Conservation (phyloP, 192 early-diverging fungal genomes). For the Coemansia sp. region DNA sequence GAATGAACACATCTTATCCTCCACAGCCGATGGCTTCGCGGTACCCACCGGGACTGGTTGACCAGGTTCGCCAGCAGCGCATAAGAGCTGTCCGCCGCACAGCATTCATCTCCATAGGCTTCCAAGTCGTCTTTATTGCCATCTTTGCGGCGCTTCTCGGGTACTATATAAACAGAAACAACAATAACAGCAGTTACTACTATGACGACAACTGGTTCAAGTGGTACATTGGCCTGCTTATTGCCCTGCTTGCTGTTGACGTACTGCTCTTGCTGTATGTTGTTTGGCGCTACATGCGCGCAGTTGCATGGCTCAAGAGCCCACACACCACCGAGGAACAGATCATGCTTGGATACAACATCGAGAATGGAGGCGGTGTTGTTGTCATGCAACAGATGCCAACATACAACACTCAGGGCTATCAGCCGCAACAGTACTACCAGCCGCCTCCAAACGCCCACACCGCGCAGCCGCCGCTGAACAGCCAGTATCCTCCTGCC, state of each 20-base stretch:
- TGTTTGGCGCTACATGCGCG: slow-evolving; percentile 25
- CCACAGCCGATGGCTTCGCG: slow-evolving; percentile 16
- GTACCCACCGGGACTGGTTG: slow-evolving; percentile 24
- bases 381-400: slow-evolving; percentile 20
- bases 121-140: slow-evolving; percentile 39
- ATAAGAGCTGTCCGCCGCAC: slow-evolving; percentile 28
- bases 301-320: slow-evolving; percentile 33
- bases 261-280: slow-evolving; percentile 34
- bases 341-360: slow-evolving; percentile 35
- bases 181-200: slow-evolving; percentile 11
- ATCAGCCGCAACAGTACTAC: slow-evolving; percentile 14
- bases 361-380: slow-evolving; percentile 16
- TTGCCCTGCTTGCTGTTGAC: slow-evolving; percentile 48
- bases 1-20: slow-evolving; percentile 15
- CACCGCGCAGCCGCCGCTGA: slow-evolving; percentile 17
- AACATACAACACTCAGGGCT: slow-evolving; percentile 1
- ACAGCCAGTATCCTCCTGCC: slow-evolving; percentile 21
- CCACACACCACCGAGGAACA: slow-evolving; percentile 33
- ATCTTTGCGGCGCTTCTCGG: slow-evolving; percentile 39
- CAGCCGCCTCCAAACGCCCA: slow-evolving; percentile 18
- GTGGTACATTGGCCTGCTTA: slow-evolving; percentile 52
- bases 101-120: slow-evolving; percentile 27
- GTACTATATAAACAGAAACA: slow-evolving; percentile 36
- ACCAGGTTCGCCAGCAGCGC: slow-evolving; percentile 27
- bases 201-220: slow-evolving; percentile 36